phyloP scores from a whole-genome alignment of 306 rosid genomes.

The Hippophae tibetana region DNA sequence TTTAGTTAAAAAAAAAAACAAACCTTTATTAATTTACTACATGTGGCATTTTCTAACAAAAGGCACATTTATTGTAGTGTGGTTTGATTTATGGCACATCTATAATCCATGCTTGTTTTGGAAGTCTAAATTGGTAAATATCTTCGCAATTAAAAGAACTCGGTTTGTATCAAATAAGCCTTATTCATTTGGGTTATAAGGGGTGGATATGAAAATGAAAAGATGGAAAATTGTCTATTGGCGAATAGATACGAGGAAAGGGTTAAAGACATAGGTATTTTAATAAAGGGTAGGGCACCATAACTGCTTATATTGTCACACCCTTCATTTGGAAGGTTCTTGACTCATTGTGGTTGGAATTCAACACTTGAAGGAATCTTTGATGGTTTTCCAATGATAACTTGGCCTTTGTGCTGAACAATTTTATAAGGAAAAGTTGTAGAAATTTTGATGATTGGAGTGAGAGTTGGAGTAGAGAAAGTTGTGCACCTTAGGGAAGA shows the following conservation, averaged over 20 bases:
- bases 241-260: background rate
- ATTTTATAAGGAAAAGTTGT: background rate
- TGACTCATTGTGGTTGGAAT: slow-evolving; percentile 2
- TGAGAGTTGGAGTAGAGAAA: background rate
- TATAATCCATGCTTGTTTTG: slow-evolving; percentile 9
- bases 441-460: background rate
- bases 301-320: background rate
- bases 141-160: slow-evolving; percentile 4
- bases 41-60: too few relatives aligned
- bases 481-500: background rate
- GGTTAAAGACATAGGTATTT: background rate
- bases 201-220: background rate
- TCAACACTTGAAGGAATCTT: background rate
- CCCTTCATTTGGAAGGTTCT: background rate
- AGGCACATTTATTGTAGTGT: background rate
- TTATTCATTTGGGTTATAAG: slow-evolving; percentile 10
- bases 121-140: background rate
- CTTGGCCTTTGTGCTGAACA: background rate
- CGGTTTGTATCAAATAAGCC: background rate
- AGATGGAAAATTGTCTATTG: background rate
- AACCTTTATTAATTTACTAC: too few relatives aligned
- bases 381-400: background rate
- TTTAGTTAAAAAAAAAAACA: too few relatives aligned
- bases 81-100: slow-evolving; percentile 13
- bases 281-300: slow-evolving; percentile 2